A percentile compares a stretch with the other conserved stretches of the same genome.
Conservation (phyloP, 2,329 filamentous ascomycete genomes). For the Xylariaceae sp. region DNA sequence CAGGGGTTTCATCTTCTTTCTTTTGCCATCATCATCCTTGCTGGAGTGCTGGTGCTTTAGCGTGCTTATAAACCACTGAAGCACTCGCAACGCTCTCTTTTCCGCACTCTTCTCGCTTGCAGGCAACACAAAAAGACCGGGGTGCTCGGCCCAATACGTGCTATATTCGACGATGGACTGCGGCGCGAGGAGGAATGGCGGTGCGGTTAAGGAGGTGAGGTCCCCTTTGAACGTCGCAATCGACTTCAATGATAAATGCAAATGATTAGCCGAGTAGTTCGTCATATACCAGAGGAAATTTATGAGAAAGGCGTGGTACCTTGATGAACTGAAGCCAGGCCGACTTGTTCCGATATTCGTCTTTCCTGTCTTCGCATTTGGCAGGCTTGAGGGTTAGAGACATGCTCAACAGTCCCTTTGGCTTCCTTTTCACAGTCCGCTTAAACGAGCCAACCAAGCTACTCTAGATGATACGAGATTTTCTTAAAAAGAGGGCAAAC, state of each 20-base stretch:
- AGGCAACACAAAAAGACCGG: conserved; percentile 77
- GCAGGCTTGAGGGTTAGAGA: conserved; percentile 17
- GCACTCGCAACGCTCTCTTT: conserved; percentile 82
- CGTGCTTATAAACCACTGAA: conserved; percentile 95
- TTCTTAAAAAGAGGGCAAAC: too few species aligned
- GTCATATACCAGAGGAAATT: neutral
- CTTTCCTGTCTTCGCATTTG: conserved; percentile 28
- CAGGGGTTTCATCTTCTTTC: conserved; percentile 90
- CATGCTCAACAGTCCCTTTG: conserved; percentile 13
- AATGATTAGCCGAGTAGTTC: conserved; percentile 9
- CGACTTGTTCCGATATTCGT: conserved; percentile 32
- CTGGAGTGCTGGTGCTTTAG: conserved; percentile 82
- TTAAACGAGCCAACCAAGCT: neutral
- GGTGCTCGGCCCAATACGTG: conserved; percentile 81
- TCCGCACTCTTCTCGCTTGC: conserved; percentile 77
- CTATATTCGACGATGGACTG: conserved; percentile 81
- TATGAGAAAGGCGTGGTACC: conserved; percentile 14
- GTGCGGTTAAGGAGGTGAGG: conserved; percentile 77
- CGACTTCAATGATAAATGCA: conserved; percentile 54
- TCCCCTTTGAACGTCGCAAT: conserved; percentile 84
- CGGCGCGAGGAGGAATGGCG: conserved; percentile 79
- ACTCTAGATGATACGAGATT: neutral
- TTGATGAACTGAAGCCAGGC: conserved; percentile 37
- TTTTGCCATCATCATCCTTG: conserved; percentile 77
- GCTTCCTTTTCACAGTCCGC: neutral